Conservation (phyloP, 2,329 filamentous ascomycete genomes). For the Aureobasidium zeae region DNA sequence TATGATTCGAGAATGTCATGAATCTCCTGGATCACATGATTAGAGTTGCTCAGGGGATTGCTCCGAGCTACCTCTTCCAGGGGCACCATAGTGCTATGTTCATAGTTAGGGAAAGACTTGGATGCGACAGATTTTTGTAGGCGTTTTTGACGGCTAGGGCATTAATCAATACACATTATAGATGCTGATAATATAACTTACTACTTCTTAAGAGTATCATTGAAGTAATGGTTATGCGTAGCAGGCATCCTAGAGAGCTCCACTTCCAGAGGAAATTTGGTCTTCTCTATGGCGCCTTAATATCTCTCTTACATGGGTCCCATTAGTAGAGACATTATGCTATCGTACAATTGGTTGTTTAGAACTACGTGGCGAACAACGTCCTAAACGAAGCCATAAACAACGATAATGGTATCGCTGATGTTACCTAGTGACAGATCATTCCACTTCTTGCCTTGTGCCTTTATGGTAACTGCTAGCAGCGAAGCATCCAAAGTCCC, state of each 20-base stretch:
- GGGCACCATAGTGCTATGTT: constrained; percentile 15
- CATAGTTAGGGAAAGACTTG: background rate
- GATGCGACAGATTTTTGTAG: constrained; percentile 13
- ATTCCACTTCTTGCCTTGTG: constrained; percentile 48
- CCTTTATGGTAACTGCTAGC: constrained; percentile 40
- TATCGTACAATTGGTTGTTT: constrained; percentile 35
- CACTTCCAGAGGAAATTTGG: constrained; percentile 43
- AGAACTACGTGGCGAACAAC: constrained; percentile 38
- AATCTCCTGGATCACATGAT: constrained; percentile 42
- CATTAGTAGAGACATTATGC: constrained; percentile 38
- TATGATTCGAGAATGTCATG: constrained; percentile 53
- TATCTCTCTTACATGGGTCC: constrained; percentile 42
- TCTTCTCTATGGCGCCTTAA: constrained; percentile 39
- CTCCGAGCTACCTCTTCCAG: constrained; percentile 20
- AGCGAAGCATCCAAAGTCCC: constrained; percentile 40
- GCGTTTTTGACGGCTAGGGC: constrained; percentile 20
- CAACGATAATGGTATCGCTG: constrained; percentile 41
- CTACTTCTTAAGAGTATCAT: constrained; percentile 35
- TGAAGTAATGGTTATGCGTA: constrained; percentile 49
- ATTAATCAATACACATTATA: constrained; percentile 3
- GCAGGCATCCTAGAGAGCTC: constrained; percentile 40
- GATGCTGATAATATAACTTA: constrained; percentile 18
- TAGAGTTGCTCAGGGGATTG: constrained; percentile 29
- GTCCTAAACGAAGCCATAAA: constrained; percentile 44
- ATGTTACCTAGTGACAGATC: constrained; percentile 41